These are phyloP conservation scores for Neofusicoccum kwambonambiense DNA, from an alignment of 2,329 filamentous ascomycete species.

Conservation along the genomic window DNA sequence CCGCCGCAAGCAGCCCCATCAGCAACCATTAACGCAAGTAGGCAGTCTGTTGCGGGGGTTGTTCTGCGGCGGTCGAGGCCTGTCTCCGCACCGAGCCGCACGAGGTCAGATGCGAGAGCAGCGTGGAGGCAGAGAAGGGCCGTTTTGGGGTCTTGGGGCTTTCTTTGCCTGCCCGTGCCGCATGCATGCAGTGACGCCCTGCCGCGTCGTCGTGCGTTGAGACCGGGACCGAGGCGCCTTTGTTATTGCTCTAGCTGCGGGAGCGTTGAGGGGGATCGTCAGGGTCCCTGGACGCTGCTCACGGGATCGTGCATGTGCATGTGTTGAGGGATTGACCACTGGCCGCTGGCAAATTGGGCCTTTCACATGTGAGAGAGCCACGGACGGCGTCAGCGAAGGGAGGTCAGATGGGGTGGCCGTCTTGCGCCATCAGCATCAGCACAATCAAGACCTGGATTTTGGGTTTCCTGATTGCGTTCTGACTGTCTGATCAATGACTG, in stretches of 20 bases:
- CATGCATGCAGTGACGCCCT: neutral
- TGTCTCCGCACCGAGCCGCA: neutral
- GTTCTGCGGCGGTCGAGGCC: neutral
- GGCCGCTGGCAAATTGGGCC: neutral
- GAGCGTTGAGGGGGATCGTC: constrained; percentile 15
- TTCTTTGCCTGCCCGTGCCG: neutral
- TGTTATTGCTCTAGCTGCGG: neutral
- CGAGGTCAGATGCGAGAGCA: neutral
- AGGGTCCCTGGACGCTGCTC: constrained; percentile 3
- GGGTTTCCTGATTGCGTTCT: neutral
- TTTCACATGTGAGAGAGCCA: constrained; percentile 3
- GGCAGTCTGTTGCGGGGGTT: neutral
- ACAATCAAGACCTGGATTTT: no score
- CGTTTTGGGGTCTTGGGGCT: neutral
- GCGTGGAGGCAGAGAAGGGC: neutral
- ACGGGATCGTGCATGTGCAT: constrained; percentile 11
- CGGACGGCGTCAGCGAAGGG: neutral
- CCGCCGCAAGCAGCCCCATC: neutral
- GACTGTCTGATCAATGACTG: neutral
- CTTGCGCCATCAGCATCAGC: constrained; percentile 4
- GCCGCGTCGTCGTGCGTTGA: neutral
- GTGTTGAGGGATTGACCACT: constrained; percentile 15
- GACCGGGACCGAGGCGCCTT: neutral
- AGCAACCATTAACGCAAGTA: neutral
- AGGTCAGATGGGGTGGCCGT: neutral